Percentiles rank a stretch among this genome's conserved stretches.
These are phyloP conservation scores for Sphaceloma murrayae DNA, from an alignment of 2,329 filamentous ascomycete species.

Conservation along the genomic window DNA sequence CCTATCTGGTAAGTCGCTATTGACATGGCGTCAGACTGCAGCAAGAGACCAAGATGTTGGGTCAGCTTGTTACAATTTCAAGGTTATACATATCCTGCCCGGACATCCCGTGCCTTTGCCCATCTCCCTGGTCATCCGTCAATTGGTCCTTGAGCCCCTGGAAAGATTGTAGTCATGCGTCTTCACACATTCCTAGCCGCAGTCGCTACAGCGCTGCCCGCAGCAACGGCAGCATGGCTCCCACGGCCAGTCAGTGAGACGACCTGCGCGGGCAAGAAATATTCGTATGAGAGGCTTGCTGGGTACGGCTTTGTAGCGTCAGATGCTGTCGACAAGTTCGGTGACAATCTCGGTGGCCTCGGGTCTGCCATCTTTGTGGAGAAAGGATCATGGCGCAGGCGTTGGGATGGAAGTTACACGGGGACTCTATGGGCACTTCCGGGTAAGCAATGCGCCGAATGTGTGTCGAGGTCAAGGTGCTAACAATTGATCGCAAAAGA, in stretches of 20 bases:
- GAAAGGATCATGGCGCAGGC: conserved; percentile 48
- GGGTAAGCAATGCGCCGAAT: conserved; percentile 13
- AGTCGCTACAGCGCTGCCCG: not conserved
- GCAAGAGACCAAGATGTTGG: not conserved
- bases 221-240: not conserved
- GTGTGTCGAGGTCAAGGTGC: not conserved
- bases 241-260: conserved; percentile 36
- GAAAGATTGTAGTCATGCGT: not conserved
- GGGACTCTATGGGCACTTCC: conserved; percentile 56
- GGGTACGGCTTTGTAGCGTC: conserved; percentile 55
- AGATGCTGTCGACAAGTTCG: conserved; percentile 54
- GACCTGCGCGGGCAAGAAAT: conserved; percentile 51
- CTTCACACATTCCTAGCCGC: not conserved
- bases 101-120: not conserved
- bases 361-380: conserved; percentile 59
- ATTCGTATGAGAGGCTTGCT: conserved; percentile 57
- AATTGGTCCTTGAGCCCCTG: too few relatives aligned
- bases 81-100: conserved; percentile 5
- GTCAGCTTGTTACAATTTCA: not conserved
- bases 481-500: conserved; percentile 31
- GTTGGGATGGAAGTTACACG: conserved; percentile 43
- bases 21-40: conserved; percentile 8
- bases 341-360: conserved; percentile 59
- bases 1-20: conserved; percentile 4
- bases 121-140: too few relatives aligned